These are phyloP conservation scores for Puccinia coronata DNA, from an alignment of 1,284 basidiomycete genomes.

Conservation along the genomic window DNA sequence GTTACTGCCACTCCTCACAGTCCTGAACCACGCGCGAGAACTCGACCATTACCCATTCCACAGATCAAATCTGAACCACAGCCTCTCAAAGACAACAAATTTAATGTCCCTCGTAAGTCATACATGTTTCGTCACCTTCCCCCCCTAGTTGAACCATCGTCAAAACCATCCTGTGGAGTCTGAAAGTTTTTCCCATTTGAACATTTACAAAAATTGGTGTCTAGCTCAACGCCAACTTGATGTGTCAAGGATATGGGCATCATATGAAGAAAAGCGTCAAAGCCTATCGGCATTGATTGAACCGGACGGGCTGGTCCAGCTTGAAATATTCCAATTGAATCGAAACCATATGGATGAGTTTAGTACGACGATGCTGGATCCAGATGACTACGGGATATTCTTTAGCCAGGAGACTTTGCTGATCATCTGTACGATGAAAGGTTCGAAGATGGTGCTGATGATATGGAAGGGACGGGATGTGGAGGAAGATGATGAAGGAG, in stretches of 20 bases:
- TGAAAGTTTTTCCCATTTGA: neutral
- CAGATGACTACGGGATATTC: slow-evolving; percentile 37
- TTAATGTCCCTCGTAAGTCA: neutral
- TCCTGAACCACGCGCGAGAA: neutral
- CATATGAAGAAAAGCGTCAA: neutral
- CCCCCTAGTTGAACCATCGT: neutral
- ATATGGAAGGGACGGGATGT: slow-evolving; percentile 30
- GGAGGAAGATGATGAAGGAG: slow-evolving; percentile 8
- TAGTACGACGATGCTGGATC: slow-evolving; percentile 36
- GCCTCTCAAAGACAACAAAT: neutral
- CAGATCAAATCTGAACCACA: slow-evolving; percentile 2
- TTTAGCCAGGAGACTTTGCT: slow-evolving; percentile 22
- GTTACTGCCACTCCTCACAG: neutral
- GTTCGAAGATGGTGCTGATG: slow-evolving; percentile 21
- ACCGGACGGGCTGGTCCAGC: neutral
- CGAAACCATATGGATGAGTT: slow-evolving; percentile 20
- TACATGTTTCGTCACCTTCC: neutral
- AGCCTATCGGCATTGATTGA: neutral
- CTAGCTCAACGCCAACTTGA: slow-evolving; percentile 1
- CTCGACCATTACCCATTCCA: slow-evolving; percentile 10
- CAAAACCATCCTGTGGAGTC: neutral
- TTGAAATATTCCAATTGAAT: slow-evolving; percentile 39
- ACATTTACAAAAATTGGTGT: neutral
- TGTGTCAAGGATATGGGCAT: slow-evolving; percentile 13
- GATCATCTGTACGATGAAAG: slow-evolving; percentile 38